phyloP scores from a whole-genome alignment of 441 rosid species.

The Erodium chrysanthum region DNA sequence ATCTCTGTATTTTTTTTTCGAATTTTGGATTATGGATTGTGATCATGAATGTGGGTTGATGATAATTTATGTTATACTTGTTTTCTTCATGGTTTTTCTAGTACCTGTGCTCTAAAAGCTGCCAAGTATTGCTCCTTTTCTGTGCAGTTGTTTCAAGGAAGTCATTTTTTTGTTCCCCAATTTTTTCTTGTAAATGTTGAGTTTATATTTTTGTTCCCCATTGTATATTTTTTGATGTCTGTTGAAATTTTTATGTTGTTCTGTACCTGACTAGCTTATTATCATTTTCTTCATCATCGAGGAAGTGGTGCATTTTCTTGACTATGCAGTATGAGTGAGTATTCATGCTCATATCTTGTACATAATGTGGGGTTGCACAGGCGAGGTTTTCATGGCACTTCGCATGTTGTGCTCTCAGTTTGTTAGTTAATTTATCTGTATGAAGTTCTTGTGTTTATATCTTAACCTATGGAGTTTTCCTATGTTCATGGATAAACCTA shows the following conservation, averaged over 20 bases:
- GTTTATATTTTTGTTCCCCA: neutral
- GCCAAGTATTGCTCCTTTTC: neutral
- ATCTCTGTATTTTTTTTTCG: neutral
- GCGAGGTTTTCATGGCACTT: neutral
- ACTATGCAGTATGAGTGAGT: neutral
- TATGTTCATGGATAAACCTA: conserved; percentile 5
- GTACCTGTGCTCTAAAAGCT: neutral
- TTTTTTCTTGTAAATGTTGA: neutral
- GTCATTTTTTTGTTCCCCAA: neutral
- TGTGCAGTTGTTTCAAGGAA: neutral
- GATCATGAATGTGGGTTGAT: conserved; percentile 7
- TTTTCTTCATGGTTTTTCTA: neutral
- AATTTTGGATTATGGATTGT: neutral
- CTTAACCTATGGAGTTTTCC: too few species aligned
- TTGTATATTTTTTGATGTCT: neutral
- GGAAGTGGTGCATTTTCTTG: neutral
- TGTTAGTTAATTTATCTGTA: neutral
- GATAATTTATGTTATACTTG: neutral
- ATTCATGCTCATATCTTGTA: neutral
- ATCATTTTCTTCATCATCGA: neutral
- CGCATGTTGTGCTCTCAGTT: neutral
- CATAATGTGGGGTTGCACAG: neutral
- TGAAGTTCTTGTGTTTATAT: too few species aligned
- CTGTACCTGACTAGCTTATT: neutral
- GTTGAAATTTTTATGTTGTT: neutral